phyloP scores from a whole-genome alignment of 2,329 filamentous ascomycete genomes.

The Fusarium secorum region DNA sequence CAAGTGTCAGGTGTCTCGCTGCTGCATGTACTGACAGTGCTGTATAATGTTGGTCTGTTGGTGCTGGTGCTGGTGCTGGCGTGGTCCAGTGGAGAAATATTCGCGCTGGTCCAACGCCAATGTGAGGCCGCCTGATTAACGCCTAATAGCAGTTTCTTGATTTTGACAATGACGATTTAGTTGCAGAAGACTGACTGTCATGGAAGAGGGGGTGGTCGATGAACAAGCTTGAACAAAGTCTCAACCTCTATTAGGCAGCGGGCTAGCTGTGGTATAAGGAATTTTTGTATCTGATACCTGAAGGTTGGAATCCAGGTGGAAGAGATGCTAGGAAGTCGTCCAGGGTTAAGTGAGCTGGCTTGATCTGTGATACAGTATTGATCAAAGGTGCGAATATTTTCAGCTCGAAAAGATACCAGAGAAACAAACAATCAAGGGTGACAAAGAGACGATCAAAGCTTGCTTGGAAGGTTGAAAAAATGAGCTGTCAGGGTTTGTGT shows the following conservation, averaged over 20 bases:
- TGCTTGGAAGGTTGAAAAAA: neutral
- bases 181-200: neutral
- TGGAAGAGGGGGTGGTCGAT: neutral
- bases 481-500: neutral
- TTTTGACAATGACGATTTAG: neutral
- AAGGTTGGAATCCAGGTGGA: neutral
- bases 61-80: slow-evolving; percentile 2
- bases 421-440: neutral
- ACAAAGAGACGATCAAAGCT: neutral
- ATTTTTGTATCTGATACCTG: neutral
- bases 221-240: neutral
- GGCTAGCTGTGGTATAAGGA: neutral
- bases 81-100: slow-evolving; percentile 3
- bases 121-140: slow-evolving; percentile 1
- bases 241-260: neutral
- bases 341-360: neutral
- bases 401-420: neutral
- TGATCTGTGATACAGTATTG: neutral
- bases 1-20: slow-evolving; percentile 1
- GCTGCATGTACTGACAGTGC: neutral
- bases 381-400: neutral
- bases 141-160: slow-evolving; percentile 1
- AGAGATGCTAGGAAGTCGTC: neutral
- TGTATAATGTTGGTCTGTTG: slow-evolving; percentile 2
- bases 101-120: slow-evolving; percentile 8